phyloP scores from a whole-genome alignment of 2,329 filamentous ascomycete genomes.

The Nemania abortiva region DNA sequence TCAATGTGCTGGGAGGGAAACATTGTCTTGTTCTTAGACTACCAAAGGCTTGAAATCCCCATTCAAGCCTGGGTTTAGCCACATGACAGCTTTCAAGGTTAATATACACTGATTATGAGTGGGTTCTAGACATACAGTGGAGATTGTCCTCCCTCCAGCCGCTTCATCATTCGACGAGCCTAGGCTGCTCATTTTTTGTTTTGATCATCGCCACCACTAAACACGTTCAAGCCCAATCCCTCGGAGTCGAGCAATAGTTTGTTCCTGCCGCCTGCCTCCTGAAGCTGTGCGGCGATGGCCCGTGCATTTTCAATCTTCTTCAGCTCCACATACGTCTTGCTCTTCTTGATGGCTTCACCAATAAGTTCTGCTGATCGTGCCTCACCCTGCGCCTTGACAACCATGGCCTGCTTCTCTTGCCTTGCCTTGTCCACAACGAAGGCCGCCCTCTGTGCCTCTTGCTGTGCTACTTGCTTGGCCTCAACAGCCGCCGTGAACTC shows the following conservation, averaged over 20 bases:
- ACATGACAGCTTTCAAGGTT: slow-evolving; percentile 21
- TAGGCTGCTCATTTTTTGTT: slow-evolving; percentile 59
- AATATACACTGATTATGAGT: slow-evolving; percentile 49
- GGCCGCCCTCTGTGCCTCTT: slow-evolving; percentile 96
- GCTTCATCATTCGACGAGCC: slow-evolving; percentile 30
- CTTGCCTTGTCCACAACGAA: slow-evolving; percentile 99
- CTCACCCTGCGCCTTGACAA: slow-evolving; percentile 98
- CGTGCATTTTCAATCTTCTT: slow-evolving; percentile 98
- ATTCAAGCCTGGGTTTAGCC: background rate
- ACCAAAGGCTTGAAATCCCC: background rate
- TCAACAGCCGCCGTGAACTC: slow-evolving; percentile 80
- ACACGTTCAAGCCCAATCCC: slow-evolving; percentile 91
- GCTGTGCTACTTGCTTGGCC: slow-evolving; percentile 81
- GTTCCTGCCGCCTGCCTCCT: slow-evolving; percentile 88
- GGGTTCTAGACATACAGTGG: slow-evolving; percentile 54
- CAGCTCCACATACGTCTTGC: slow-evolving; percentile 93
- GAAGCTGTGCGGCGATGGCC: slow-evolving; percentile 86
- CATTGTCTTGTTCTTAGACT: background rate
- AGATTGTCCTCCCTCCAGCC: slow-evolving; percentile 48
- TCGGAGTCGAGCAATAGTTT: slow-evolving; percentile 93
- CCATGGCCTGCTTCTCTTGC: slow-evolving; percentile 99
- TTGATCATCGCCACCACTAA: slow-evolving; percentile 59
- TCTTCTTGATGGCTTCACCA: slow-evolving; percentile 99
- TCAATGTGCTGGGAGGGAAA: background rate
- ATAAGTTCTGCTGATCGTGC: slow-evolving; percentile 97